phyloP scores from a whole-genome alignment of 1,284 basidiomycete genomes.

The Ceratobasidium sp. region DNA sequence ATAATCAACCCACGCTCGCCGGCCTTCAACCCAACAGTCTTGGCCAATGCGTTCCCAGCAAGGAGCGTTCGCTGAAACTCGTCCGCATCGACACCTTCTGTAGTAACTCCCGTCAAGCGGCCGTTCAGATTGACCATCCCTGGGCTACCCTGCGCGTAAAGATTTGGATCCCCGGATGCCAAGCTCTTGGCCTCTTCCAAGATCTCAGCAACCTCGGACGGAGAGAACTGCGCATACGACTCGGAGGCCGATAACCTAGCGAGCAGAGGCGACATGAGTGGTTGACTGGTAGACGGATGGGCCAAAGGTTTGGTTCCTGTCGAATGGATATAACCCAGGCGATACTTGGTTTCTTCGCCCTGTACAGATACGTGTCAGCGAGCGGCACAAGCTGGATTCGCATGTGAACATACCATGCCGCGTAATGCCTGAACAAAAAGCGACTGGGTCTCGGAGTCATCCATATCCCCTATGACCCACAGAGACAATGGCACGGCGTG shows the following conservation, averaged over 20 bases:
- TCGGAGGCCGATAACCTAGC: constrained; percentile 31
- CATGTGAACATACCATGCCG: constrained; percentile 65
- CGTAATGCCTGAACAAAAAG: constrained; percentile 71
- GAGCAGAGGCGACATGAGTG: constrained; percentile 33
- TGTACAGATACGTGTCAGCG: neutral
- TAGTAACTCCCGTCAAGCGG: constrained; percentile 28
- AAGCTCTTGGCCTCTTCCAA: constrained; percentile 49
- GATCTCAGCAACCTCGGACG: constrained; percentile 50
- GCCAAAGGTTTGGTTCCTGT: constrained; percentile 45
- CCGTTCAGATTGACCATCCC: constrained; percentile 34
- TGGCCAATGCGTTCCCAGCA: constrained; percentile 53
- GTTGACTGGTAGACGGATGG: constrained; percentile 16
- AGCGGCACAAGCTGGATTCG: neutral
- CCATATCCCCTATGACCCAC: constrained; percentile 83
- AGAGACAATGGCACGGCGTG: constrained; percentile 58
- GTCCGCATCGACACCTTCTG: constrained; percentile 23
- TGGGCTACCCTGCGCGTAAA: constrained; percentile 25
- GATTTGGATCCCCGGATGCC: constrained; percentile 1
- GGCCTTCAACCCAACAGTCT: constrained; percentile 65
- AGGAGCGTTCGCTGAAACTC: constrained; percentile 14
- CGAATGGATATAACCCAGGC: constrained; percentile 57
- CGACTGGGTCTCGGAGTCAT: constrained; percentile 66
- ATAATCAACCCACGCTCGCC: constrained; percentile 72
- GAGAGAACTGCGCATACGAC: constrained; percentile 37
- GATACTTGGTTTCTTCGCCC: constrained; percentile 45